Percentiles rank a stretch among this genome's conserved stretches.
Conservation (phyloP, 768 basidiomycete species). For the Naganishia kalamii region DNA sequence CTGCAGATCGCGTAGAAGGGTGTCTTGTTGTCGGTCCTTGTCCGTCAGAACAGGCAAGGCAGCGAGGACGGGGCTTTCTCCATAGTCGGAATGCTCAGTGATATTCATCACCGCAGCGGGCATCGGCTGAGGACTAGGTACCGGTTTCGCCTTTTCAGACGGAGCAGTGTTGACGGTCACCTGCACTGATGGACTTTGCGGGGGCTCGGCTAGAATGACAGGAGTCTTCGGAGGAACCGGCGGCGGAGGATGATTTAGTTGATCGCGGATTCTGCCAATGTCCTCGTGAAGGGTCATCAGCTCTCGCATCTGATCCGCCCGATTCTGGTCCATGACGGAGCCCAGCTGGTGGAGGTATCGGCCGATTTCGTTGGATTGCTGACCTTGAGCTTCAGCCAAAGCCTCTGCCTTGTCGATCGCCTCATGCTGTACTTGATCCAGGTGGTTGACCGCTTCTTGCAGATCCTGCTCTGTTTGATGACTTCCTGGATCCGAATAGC, state of each 20-base stretch:
- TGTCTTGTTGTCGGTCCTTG: slow-evolving; percentile 42
- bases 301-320: slow-evolving; percentile 30
- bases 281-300: slow-evolving; percentile 40
- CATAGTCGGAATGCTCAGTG: slow-evolving; percentile 21
- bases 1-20: slow-evolving; percentile 35
- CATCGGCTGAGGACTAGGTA: background rate
- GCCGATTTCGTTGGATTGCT: slow-evolving; percentile 45
- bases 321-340: slow-evolving; percentile 37
- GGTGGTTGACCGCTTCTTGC: slow-evolving; percentile 18
- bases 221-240: slow-evolving; percentile 38
- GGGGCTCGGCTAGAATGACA: slow-evolving; percentile 32
- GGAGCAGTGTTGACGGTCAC: background rate
- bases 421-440: slow-evolving; percentile 17
- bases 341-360: slow-evolving; percentile 42
- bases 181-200: background rate
- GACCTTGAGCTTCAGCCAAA: slow-evolving; percentile 41
- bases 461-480: slow-evolving; percentile 15
- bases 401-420: slow-evolving; percentile 24
- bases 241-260: slow-evolving; percentile 29
- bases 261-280: slow-evolving; percentile 36
- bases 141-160: background rate
- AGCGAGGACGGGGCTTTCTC: slow-evolving; percentile 24
- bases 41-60: slow-evolving; percentile 21
- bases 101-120: slow-evolving; percentile 20
- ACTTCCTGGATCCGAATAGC: slow-evolving; percentile 10